Percentiles rank a stretch among this genome's conserved stretches.
These are phyloP conservation scores for Colletotrichum melonis DNA, from an alignment of 2,329 filamentous ascomycete species.

Conservation along the genomic window DNA sequence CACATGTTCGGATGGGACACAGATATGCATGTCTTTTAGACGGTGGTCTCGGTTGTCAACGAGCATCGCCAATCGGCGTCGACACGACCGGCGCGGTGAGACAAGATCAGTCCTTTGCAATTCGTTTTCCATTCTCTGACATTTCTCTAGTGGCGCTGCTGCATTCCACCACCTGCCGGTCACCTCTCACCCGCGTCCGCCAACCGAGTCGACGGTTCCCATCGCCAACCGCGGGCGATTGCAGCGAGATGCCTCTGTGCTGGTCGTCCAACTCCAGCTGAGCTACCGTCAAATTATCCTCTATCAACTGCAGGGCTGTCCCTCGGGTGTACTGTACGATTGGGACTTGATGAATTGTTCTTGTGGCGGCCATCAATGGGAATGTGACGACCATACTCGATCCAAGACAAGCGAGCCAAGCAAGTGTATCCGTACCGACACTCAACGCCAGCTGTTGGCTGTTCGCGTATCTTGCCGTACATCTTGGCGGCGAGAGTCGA, in stretches of 20 bases:
- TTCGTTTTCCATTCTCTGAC: neutral
- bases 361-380: neutral
- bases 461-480: neutral
- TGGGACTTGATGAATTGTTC: neutral
- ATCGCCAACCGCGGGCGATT: constrained; percentile 12
- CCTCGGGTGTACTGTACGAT: neutral
- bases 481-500: neutral
- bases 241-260: neutral
- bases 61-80: neutral
- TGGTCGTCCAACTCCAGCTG: neutral
- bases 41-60: neutral
- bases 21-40: neutral
- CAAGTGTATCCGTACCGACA: too few relatives aligned
- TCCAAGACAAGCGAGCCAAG: neutral
- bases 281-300: constrained; percentile 17
- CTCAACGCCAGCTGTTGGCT: neutral
- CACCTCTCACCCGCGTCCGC: constrained; percentile 1
- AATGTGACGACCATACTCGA: neutral
- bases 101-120: neutral
- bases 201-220: constrained; percentile 22
- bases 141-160: neutral
- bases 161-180: neutral
- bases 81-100: neutral
- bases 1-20: neutral
- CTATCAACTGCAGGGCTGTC: constrained; percentile 7